A percentile compares a stretch with the other conserved stretches of the same genome.
These are phyloP conservation scores for Pleurozium schreberi DNA, from an alignment of 225 moss, liverwort and hornwort species.

Conservation along the genomic window DNA sequence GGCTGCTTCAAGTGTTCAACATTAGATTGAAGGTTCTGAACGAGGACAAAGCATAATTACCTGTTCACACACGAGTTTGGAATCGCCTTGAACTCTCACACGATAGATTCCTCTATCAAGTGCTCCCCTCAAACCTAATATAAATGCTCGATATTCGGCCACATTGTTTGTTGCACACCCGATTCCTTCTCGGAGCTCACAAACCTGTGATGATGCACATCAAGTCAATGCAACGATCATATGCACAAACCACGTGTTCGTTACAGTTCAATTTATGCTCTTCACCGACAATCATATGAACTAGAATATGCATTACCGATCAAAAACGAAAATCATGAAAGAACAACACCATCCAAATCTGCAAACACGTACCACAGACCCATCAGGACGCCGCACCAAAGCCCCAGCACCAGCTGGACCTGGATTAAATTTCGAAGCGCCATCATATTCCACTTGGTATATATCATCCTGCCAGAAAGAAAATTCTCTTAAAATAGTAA, in stretches of 20 bases:
- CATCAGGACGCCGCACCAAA: slow-evolving; percentile 83
- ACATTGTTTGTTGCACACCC: slow-evolving; percentile 92
- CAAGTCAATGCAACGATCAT: neutral
- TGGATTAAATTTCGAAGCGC: slow-evolving; percentile 91
- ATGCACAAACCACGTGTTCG: no score
- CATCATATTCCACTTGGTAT: slow-evolving; percentile 87
- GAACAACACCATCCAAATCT: neutral
- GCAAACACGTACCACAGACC: slow-evolving; percentile 62
- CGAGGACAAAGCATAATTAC: no score
- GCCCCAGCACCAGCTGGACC: slow-evolving; percentile 93
- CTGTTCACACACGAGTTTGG: slow-evolving; percentile 89
- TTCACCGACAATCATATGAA: no score
- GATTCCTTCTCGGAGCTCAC: slow-evolving; percentile 74
- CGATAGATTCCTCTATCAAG: slow-evolving; percentile 80
- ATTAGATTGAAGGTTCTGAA: no score
- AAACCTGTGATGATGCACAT: slow-evolving; percentile 41
- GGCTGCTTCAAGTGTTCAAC: no score
- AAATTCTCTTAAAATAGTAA: neutral
- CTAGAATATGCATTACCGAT: no score
- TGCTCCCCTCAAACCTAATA: slow-evolving; percentile 72
- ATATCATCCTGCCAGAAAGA: slow-evolving; percentile 33
- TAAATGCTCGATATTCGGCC: slow-evolving; percentile 87
- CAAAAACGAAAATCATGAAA: neutral
- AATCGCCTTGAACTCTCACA: slow-evolving; percentile 81
- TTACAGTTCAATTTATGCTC: no score